Evolutionary conservation across 371 early-diverging fungal species (phyloP).

Genomic region (Mortierella sp.): DNA sequence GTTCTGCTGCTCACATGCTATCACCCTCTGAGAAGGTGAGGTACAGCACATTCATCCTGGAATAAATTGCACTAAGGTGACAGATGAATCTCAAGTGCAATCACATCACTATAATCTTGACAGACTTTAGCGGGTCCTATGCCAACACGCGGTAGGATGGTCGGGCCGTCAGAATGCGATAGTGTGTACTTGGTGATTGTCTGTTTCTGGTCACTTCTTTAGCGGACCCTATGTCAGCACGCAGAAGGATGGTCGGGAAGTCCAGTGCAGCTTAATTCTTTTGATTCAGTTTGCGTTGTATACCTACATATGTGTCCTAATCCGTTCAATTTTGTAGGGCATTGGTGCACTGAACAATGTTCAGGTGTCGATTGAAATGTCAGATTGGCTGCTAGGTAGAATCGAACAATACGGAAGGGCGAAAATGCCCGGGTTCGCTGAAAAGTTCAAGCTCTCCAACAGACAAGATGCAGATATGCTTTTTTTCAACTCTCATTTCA

Average conservation of each 20-base stretch:
- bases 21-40: background rate
- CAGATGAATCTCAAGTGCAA: slow-evolving; percentile 2
- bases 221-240: background rate
- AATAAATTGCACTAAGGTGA: slow-evolving; percentile 1
- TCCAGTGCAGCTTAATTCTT: slow-evolving; percentile 20
- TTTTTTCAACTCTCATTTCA: slow-evolving; percentile 18
- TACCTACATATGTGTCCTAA: background rate
- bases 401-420: slow-evolving; percentile 12
- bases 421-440: slow-evolving; percentile 18
- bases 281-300: background rate
- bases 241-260: slow-evolving; percentile 10
- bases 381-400: slow-evolving; percentile 14
- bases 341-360: slow-evolving; percentile 14
- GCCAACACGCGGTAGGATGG: slow-evolving; percentile 1
- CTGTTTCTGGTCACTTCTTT: slow-evolving; percentile 2
- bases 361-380: slow-evolving; percentile 19
- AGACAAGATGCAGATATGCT: slow-evolving; percentile 19
- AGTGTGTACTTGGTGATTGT: background rate
- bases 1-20: background rate
- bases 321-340: slow-evolving; percentile 4
- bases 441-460: slow-evolving; percentile 16
- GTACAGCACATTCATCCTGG: background rate
- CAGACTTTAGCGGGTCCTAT: slow-evolving; percentile 3
- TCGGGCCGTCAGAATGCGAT: slow-evolving; percentile 1
- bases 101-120: slow-evolving; percentile 3